Evolutionary conservation across 805 yeast genomes (phyloP).

Genomic region (Pichia kluyveri): DNA sequence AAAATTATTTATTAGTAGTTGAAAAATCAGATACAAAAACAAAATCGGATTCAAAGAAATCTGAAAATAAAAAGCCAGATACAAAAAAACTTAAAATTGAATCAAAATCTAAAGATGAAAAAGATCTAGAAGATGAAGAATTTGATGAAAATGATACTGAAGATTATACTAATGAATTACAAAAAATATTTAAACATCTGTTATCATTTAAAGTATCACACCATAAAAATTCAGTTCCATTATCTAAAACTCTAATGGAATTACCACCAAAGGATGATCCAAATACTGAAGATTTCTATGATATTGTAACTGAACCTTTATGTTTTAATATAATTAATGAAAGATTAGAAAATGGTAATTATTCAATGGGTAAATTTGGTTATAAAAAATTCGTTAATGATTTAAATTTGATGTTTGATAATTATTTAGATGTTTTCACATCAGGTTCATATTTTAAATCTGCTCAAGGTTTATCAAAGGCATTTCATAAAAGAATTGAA

Average conservation of each 20-base stretch:
- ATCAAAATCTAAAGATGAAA: background rate
- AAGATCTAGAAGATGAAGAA: background rate
- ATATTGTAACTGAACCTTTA: conserved; percentile 62
- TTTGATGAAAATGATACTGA: conserved; percentile 3
- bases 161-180: conserved; percentile 10
- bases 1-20: conserved; percentile 1
- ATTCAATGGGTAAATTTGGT: conserved; percentile 37
- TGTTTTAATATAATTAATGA: conserved; percentile 53
- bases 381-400: conserved; percentile 54
- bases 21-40: background rate
- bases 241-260: conserved; percentile 48
- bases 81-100: background rate
- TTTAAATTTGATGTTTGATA: conserved; percentile 56
- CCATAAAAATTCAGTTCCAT: conserved; percentile 13
- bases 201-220: conserved; percentile 13
- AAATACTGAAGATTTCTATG: conserved; percentile 48
- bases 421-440: conserved; percentile 73
- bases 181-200: conserved; percentile 9
- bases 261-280: conserved; percentile 72
- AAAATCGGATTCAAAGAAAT: background rate
- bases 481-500: conserved; percentile 35
- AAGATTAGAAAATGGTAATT: conserved; percentile 43
- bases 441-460: conserved; percentile 68
- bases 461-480: conserved; percentile 49
- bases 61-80: background rate